Conservation (phyloP, 176 grass and related monocot species). For the Avena atlantica region DNA sequence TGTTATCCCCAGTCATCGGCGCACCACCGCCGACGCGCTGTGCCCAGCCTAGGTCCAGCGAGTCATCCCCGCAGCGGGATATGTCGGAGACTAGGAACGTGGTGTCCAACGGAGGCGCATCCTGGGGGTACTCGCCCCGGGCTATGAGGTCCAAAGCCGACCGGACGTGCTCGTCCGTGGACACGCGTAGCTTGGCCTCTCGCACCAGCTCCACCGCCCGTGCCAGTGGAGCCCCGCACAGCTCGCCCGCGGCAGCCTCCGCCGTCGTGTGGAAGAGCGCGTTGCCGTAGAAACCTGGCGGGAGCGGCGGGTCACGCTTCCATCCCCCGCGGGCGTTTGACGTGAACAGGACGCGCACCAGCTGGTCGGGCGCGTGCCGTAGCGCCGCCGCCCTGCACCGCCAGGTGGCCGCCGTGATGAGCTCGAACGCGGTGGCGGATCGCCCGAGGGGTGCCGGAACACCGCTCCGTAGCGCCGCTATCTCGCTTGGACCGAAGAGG, state of each 20-base stretch:
- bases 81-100: background rate
- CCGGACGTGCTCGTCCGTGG: background rate
- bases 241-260: background rate
- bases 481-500: constrained; percentile 29
- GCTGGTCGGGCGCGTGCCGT: background rate
- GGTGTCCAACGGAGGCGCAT: background rate
- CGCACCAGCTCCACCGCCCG: background rate
- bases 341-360: background rate
- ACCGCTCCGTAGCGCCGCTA: background rate
- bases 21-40: background rate
- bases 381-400: background rate
- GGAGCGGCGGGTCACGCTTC: background rate
- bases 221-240: background rate
- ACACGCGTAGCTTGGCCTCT: background rate
- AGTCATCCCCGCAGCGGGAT: background rate
- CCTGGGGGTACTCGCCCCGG: background rate
- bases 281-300: background rate
- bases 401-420: constrained; percentile 26
- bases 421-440: constrained; percentile 18
- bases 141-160: background rate
- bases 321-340: constrained; percentile 16
- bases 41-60: background rate
- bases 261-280: background rate
- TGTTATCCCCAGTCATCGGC: background rate
- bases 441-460: background rate